Evolutionary conservation across 352 stramenopile genomes (phyloP), one percentile per base, ranked within the genome.

Genomic region (Nothophytophthora sp.): DNA sequence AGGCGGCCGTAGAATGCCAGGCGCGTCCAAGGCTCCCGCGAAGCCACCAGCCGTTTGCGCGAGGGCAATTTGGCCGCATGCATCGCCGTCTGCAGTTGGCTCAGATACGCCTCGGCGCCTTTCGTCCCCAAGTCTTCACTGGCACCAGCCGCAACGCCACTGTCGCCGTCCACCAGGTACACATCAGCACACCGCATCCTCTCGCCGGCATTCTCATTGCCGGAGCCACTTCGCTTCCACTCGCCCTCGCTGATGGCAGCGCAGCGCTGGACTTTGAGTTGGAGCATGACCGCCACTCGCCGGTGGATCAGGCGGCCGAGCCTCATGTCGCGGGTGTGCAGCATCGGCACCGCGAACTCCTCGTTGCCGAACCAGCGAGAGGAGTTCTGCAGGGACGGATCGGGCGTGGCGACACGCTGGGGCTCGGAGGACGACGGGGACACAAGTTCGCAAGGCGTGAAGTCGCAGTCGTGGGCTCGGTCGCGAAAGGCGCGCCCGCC

Each of bases 361-460:
- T 55, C 35, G 15, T 58, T 50, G 4, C 55, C 48, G 55, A 78
- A 76, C 74, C 73, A 85, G 4, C 5, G 11, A 1, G 59, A 28
- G 11, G 45, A 34, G 22, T 60, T 60, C 10, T 12, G 22, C 25
- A 41, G 57, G 22, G 61, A 56, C 13, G 50, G 59, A 4, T 59
- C 47, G 5, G 45, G 32, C 1, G 50, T 46, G 5, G 50, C 19
- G 3, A 55, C 40, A 5, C 37, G 44, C 2, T 57, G 52, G 15
- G 20, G 20, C 1, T 24, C 6, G 5, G 50, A 40, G 0, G 48
- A 33, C 1, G 62, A 20, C 4, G n/a, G n/a, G n/a, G 54, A 13
- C 0, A 81, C 55, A 15, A 81, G 54, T 29, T 68, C 53, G 36
- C 74, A 85, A 5, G 68, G 68, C 4, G 67, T 73, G 55, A 82